Conservation (phyloP, 139 green algal genomes). For the Coccomyxa sp. region DNA sequence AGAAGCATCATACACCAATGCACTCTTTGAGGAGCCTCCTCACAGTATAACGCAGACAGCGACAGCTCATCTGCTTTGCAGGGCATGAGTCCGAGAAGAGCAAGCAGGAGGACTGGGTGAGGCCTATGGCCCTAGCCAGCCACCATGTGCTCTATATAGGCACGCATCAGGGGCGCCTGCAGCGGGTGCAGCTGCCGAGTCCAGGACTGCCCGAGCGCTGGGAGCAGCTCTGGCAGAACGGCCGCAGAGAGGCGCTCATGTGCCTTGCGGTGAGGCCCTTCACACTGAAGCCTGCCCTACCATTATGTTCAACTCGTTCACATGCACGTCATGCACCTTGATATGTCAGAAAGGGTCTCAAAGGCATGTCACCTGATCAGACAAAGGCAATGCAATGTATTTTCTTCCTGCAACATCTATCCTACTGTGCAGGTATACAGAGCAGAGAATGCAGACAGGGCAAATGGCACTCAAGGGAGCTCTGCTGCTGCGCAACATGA, state of each 20-base stretch:
- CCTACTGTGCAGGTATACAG: background rate
- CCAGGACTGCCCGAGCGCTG: background rate
- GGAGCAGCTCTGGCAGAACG: background rate
- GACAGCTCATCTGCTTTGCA: background rate
- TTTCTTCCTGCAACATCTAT: too few relatives aligned
- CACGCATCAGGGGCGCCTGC: slow-evolving; percentile 28
- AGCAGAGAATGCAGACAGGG: background rate
- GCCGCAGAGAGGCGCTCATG: background rate
- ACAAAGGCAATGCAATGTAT: background rate
- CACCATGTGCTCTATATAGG: slow-evolving; percentile 16
- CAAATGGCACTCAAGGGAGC: too few relatives aligned
- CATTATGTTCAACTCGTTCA: background rate
- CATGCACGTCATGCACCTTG: background rate
- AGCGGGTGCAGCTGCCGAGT: slow-evolving; percentile 9
- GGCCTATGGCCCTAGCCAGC: slow-evolving; percentile 17
- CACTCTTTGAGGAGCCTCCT: background rate
- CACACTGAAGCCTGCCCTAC: background rate
- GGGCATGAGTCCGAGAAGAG: background rate
- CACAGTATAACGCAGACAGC: background rate
- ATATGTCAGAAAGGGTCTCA: background rate
- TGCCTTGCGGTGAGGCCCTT: background rate
- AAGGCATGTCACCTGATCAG: background rate
- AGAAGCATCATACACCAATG: background rate
- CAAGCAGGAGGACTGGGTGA: slow-evolving; percentile 20
- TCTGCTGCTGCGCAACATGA: too few relatives aligned